Base-by-base conservation (phyloP, 345 rosid species). In the Gossypium bickii region DNA sequence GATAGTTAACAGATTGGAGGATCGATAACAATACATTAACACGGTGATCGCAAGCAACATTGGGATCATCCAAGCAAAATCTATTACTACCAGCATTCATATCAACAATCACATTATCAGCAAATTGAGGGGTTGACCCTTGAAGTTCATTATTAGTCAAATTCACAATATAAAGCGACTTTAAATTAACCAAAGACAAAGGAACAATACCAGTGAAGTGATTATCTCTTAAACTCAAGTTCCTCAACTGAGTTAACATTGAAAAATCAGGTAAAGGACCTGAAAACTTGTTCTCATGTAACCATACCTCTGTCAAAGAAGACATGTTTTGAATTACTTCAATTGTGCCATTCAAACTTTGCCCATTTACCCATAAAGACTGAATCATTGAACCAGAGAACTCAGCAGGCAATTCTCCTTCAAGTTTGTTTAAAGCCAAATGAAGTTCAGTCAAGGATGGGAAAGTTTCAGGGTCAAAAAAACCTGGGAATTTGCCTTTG, bases 221-320 rank as follows among this genome's bases (percentile, higher is more conserved):
- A 81, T 95, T 90, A 72, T 87, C 89, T 70, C 97, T 84, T 34
- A 89, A 79, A 45, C 83, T 84, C 78, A 91, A 86, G 7, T 24
- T 24, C 27, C 74, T 51, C 57, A 91, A 76, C 55, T 67, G 66
- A 49, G 29, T 53, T 45, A 88, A 73, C 43, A 73, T 76, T 2
- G 88, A 77, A 43, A 91, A 81, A 58, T 90, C 97, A 24, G 94
- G 98, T 20, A 95, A 74, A 0, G 96, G 88, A 72, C 97, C 97
- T 4, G 91, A 77, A 76, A 95, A 93, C 4, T 53, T 29, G 78
- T 90, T 93, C 25, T 67, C 81, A n/a, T 91, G 85, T 25, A 93
- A 79, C 89, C 86, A 84, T 52, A 91, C 83, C 81, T 91, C 82
- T 10, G 72, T 78, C 27, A 95, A 83, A 9, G 80, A 74, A 59